Conservation (phyloP, 2,329 filamentous ascomycete species). For the Sordariomycetes sp. region DNA sequence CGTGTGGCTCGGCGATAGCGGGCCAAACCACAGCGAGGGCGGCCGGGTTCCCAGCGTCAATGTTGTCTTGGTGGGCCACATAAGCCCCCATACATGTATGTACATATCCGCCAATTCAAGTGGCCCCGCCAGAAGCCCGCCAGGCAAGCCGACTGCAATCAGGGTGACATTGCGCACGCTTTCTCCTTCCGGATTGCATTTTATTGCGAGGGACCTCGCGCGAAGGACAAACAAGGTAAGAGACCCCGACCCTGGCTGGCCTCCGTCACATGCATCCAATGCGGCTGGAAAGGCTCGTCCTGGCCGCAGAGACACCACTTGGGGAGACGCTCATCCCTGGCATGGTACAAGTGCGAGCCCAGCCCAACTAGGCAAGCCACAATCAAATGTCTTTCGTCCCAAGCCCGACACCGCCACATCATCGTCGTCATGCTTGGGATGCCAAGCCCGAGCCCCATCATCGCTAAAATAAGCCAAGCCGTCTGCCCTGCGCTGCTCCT, state of each 20-base stretch:
- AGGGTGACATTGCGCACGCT: no score
- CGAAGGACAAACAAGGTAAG: no score
- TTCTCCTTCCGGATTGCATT: no score
- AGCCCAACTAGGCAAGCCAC: not conserved
- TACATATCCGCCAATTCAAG: no score
- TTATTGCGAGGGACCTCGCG: no score
- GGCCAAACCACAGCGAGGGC: not conserved
- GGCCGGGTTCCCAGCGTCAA: not conserved
- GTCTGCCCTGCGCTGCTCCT: not conserved
- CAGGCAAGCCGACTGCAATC: not conserved
- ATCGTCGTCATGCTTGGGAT: conserved; percentile 2
- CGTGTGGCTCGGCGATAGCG: not conserved
- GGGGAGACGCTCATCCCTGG: no score
- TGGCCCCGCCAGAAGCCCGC: no score
- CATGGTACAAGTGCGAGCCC: not conserved
- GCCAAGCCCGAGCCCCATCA: conserved; percentile 5
- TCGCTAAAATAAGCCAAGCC: conserved; percentile 2
- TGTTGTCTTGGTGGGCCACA: not conserved
- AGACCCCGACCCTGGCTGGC: not conserved
- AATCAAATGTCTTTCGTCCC: not conserved
- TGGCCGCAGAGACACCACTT: no score
- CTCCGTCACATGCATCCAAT: not conserved
- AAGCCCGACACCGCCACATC: not conserved
- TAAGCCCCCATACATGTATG: no score
- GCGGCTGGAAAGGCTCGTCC: no score